Base-by-base conservation (phyloP, 305 asterid species). In the Fraxinus greggii region DNA sequence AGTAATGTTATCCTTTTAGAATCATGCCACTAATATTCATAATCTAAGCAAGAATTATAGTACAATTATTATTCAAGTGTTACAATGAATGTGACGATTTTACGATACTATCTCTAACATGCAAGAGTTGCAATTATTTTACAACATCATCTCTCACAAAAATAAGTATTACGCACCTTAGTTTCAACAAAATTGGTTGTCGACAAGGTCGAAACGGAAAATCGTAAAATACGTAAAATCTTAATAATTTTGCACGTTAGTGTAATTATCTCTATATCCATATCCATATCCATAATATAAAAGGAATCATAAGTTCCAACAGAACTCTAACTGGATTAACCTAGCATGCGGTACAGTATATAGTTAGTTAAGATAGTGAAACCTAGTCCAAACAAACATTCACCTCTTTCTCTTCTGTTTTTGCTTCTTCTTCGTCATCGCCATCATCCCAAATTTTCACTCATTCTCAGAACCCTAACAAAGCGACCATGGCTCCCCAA, bases 401-500 rank as follows among this genome's bases (percentile, higher is more conserved):
- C 9, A 69, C 38, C 23, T 69, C 40, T 17, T 28, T 17, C 10
- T 69, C 36, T 26, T 28, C 38, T 8, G 6, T 9, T 69, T 59
- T 2, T 19, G 3, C 72, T 63, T 63, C 33, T 26, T 63, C 72
- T 8, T 61, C 72, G 1, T 8, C 31, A 2, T 61, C 72, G 0
- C 15, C 73, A 2, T 65, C 75, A 12, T 26, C 75, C 75, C 35
- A 69, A 28, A 13, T 26, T 69, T 69, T 29, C 23, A 29, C 21
- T 69, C 38, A 29, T 69, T 26, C 29, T 69, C 38, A 29, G 19
- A 69, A 5, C 19, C 40, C 40, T 79, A 79, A 32, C 1, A 23
- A 7, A 13, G 72, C 75, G 0, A 77, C 77, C 31, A 86, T 86
- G 89, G 86, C 85, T 12, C 82, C 86, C 5, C 28, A 6, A 8